Percentiles rank a stretch among this genome's conserved stretches.
These are phyloP conservation scores for Nannochloropsis gaditana DNA, from an alignment of 108 stramenopile genomes.

Conservation along the genomic window DNA sequence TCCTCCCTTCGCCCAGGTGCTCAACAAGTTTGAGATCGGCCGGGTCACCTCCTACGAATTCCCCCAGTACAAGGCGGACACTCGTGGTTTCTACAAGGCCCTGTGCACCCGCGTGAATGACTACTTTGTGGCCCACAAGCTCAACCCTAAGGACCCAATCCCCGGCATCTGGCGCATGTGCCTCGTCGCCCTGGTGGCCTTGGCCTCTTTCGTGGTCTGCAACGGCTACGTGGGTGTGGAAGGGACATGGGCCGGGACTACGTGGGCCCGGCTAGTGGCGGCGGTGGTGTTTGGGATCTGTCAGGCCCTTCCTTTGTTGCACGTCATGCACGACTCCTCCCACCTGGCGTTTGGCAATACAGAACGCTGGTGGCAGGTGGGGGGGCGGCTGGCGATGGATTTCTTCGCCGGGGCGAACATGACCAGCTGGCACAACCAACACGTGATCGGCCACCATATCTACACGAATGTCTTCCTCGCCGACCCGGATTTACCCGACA, in stretches of 20 bases:
- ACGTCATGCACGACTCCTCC: slow-evolving; percentile 64
- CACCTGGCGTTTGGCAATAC: slow-evolving; percentile 63
- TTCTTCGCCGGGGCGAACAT: slow-evolving; percentile 48
- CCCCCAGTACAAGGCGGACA: slow-evolving; percentile 49
- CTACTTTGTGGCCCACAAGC: slow-evolving; percentile 51
- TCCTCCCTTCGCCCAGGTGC: slow-evolving; percentile 22
- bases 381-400: slow-evolving; percentile 44
- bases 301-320: slow-evolving; percentile 53
- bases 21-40: slow-evolving; percentile 44
- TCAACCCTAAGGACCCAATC: slow-evolving; percentile 46
- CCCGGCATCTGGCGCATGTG: slow-evolving; percentile 47
- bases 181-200: slow-evolving; percentile 34
- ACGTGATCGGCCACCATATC: slow-evolving; percentile 75
- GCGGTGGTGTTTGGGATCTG: slow-evolving; percentile 41
- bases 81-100: slow-evolving; percentile 47
- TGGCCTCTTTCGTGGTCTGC: slow-evolving; percentile 26
- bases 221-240: slow-evolving; percentile 35
- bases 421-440: slow-evolving; percentile 56
- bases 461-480: slow-evolving; percentile 68
- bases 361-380: slow-evolving; percentile 29
- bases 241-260: neutral
- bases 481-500: slow-evolving; percentile 59
- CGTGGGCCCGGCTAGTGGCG: slow-evolving; percentile 27
- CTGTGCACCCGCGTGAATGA: slow-evolving; percentile 35
- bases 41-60: slow-evolving; percentile 37